Evolutionary conservation across 768 basidiomycete genomes (phyloP), one percentile per base, ranked within the genome.

Genomic region (Sporobolomyces pararoseus): DNA sequence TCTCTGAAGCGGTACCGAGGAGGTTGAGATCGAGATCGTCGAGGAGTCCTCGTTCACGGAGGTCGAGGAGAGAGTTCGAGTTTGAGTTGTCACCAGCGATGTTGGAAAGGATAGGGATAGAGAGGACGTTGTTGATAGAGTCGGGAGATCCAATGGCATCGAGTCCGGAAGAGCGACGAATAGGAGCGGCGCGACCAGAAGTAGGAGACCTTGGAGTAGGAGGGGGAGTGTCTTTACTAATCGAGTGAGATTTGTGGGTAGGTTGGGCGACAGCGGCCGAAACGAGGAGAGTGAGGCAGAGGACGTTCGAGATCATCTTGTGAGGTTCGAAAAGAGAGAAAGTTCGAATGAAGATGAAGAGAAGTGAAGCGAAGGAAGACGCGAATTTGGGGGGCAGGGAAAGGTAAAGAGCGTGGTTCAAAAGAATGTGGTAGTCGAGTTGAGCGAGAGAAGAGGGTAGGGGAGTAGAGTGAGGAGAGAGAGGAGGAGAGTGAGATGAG

Each of bases 221-320:
- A 39, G 44, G 63, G 34, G 63, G 53, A 52, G 52, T 32, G 34
- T 55, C 53, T 31, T 65, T 55, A n/a, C 42, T 46, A 52, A 64
- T 31, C 14, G 63, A 5, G 37, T 57, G 44, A 9, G 59, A 61
- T 7, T 59, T 59, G 59, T 49, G 59, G n/a, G 50, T 29, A 10
- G 62, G 62, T 37, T 52, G 49, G 16, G 51, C 52, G 53, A 59
- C 35, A 21, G 65, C 49, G 35, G 57, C 65, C 21, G 55, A 19
- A 6, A 47, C 65, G 35, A 59, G 32, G 57, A 66, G 57, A 25
- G 57, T 39, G 49, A 66, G 57, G 64, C 25, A 49, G 49, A 66
- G 65, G 47, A 58, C 19, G 65, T 66, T 42, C n/a, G 65, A 59
- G 65, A 51, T 49, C 65, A 66, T 66, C 37, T 66, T 49, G 46